Evolutionary conservation across 768 basidiomycete species (phyloP), one percentile per base, ranked within the genome.

Genomic region (Filobasidium floriforme): DNA sequence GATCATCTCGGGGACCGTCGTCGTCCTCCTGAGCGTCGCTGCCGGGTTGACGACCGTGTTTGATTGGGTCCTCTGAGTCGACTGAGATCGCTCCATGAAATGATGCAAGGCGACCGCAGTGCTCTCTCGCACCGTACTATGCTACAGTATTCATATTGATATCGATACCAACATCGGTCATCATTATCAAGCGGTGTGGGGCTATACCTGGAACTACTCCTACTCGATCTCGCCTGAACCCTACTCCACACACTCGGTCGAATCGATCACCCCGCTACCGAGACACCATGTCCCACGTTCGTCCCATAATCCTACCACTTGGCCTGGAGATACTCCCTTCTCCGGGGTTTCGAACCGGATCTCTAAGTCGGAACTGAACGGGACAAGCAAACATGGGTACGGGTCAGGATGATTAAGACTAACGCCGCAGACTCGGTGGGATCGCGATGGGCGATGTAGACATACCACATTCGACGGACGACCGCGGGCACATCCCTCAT

Each of bases 291-390:
- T 82, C 1, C 81, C 60, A 7, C 44, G 41, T 15, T 64, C 85
- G 64, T 85, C 82, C 77, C 86, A 96, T 1, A 94, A 69, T 0
- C 84, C 86, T 7, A 86, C 87, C 32, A 89, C 84, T 77, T 97
- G 93, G 1, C 93, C 93, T 0, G 86, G 84, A 0, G 89, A 82
- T 18, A 92, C 85, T 7, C 85, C 87, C 49, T 84, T 83, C 59
- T 88, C 81, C 0, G 87, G 85, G 41, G 82, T 77, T 44, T 24
- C 51, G 32, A 66, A 61, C 49, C 61, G 49, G 28, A 66, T 26
- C 15, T 57, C 55, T 7, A 57, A 18, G 46, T 49, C 22, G 14
- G 18, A 6, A 4, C 22, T 22, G 46, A 49, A 37, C 32, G 12
- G n/a, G n/a, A n/a, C n/a, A 49, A 69, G 89, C 87, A 0, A 77